Evolutionary conservation across 2,329 filamentous ascomycete species (phyloP), one percentile per base, ranked within the genome.

Genomic region (Fusarium poae): DNA sequence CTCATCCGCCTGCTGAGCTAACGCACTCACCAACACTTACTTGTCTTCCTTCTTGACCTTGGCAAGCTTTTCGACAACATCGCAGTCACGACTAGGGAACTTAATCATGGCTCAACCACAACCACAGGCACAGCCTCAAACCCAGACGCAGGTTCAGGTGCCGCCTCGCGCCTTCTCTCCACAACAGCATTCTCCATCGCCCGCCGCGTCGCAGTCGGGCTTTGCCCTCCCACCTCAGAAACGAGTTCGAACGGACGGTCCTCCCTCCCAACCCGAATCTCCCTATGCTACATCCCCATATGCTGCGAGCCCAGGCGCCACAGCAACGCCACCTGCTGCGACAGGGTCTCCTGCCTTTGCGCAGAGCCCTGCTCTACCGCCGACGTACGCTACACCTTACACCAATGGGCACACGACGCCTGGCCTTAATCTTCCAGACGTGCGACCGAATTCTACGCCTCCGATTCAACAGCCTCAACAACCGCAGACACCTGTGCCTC

Each of bases 181-280:
- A 70, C 85, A 86, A 30, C 89, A 87, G 59, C 85, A 85, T 49
- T 84, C 86, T 35, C 85, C 89, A 25, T 90, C 90, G 25, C 89
- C 90, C 44, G 85, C 83, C 50, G 82, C 85, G 23, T 82, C 85
- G 32, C 85, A 86, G 67, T 80, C 84, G 18, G 80, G 79, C 53
- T 91, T 79, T 72, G 75, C 79, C 62, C 86, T 90, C 49, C 91
- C 91, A 49, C 89, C 92, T 18, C 88, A 86, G 62, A 95, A 96
- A 82, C 87, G 92, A 74, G 72, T 76, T 29, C 75, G 77, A 64
- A 77, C 90, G 86, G 77, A 90, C 52, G 89, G 89, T 59, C 86
- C 89, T 34, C 81, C 84, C n/a, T 89, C 91, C 29, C 89, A 90
- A 70, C 89, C 90, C 60, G 84, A 82, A 51, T 91, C 89, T 34